phyloP scores from a whole-genome alignment of 169 alveolate species.

The Hepatocystis sp. region DNA sequence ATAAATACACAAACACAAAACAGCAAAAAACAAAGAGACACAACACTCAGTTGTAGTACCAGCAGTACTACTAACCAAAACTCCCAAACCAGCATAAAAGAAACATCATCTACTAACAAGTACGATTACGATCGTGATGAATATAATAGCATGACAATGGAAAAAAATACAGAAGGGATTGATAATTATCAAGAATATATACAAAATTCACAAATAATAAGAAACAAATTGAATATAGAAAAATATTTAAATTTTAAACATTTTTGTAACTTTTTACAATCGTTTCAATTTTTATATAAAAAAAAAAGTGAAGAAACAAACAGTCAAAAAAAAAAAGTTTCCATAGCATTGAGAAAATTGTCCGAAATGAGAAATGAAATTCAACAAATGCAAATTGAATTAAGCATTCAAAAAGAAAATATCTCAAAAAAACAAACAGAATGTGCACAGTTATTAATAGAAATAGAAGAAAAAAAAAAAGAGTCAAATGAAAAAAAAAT shows the following conservation, averaged over 20 bases:
- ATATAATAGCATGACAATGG: no score
- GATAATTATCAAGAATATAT: conserved; percentile 55
- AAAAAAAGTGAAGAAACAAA: conserved; percentile 66
- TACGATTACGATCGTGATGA: no score
- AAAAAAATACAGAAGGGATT: conserved; percentile 18
- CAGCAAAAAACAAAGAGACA: no score
- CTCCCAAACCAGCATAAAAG: no score
- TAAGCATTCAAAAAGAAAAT: conserved; percentile 89
- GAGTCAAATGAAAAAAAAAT: conserved; percentile 71
- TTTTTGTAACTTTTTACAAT: conserved; percentile 46
- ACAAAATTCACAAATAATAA: conserved; percentile 51
- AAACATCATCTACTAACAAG: no score
- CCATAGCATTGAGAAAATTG: conserved; percentile 90
- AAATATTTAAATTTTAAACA: conserved; percentile 70
- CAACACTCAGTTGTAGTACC: no score
- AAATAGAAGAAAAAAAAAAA: conserved; percentile 88
- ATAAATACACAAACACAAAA: conserved; percentile 17
- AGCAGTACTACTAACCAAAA: no score
- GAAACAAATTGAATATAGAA: conserved; percentile 49
- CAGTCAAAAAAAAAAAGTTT: conserved; percentile 87
- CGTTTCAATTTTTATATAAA: conserved; percentile 45
- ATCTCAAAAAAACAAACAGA: conserved; percentile 90
- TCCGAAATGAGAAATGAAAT: conserved; percentile 91
- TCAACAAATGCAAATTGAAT: conserved; percentile 89
- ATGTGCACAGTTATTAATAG: conserved; percentile 91